phyloP scores from a whole-genome alignment of 768 basidiomycete genomes.

The Myochromella boudieri region DNA sequence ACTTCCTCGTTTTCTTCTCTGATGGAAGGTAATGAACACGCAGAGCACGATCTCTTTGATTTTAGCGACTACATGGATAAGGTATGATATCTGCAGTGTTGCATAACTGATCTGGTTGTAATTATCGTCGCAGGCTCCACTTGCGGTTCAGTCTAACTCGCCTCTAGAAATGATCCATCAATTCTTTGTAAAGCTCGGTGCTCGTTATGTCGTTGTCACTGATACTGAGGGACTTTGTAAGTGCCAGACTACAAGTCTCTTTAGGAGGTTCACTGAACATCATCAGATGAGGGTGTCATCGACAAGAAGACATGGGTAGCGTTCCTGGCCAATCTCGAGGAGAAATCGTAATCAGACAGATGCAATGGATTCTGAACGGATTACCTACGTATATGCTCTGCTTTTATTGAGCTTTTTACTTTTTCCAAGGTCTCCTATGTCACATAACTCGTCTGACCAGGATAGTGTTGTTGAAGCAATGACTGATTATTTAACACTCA shows the following conservation, averaged over 20 bases:
- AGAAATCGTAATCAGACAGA: slow-evolving; percentile 44
- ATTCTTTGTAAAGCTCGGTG: slow-evolving; percentile 92
- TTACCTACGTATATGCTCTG: no score
- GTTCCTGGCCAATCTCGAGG: slow-evolving; percentile 77
- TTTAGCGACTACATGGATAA: slow-evolving; percentile 91
- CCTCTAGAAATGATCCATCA: slow-evolving; percentile 93
- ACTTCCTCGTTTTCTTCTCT: slow-evolving; percentile 66
- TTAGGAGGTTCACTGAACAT: neutral
- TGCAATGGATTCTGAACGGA: no score
- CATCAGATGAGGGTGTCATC: slow-evolving; percentile 81
- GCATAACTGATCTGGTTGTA: neutral
- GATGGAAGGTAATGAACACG: slow-evolving; percentile 35
- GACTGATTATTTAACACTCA: no score
- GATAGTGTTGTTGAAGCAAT: no score
- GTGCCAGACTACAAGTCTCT: slow-evolving; percentile 22
- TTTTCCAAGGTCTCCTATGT: no score
- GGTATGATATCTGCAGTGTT: slow-evolving; percentile 35
- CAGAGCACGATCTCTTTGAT: slow-evolving; percentile 60
- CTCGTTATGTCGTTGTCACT: slow-evolving; percentile 83
- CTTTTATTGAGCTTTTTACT: no score
- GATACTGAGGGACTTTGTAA: slow-evolving; percentile 82
- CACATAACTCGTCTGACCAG: no score
- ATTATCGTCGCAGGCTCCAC: slow-evolving; percentile 63
- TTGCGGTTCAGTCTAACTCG: slow-evolving; percentile 80
- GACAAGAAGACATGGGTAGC: slow-evolving; percentile 95